Conservation (phyloP, 2,329 filamentous ascomycete genomes). For the Aspergillus japonicus region DNA sequence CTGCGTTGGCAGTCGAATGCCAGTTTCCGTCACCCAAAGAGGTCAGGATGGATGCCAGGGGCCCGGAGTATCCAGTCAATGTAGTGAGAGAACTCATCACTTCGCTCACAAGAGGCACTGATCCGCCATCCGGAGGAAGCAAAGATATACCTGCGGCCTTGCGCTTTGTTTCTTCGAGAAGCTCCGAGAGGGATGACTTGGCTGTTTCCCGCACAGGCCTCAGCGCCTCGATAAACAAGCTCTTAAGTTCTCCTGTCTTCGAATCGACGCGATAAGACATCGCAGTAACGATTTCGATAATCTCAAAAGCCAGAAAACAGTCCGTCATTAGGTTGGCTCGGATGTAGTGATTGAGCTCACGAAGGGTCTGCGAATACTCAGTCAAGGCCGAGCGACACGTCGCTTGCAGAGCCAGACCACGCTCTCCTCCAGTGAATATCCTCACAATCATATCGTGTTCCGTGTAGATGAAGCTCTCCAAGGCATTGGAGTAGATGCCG, state of each 20-base stretch:
- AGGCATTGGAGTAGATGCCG: constrained; percentile 78
- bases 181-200: constrained; percentile 76
- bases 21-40: constrained; percentile 92
- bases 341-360: constrained; percentile 87
- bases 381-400: constrained; percentile 76
- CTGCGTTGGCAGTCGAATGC: constrained; percentile 62
- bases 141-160: constrained; percentile 64
- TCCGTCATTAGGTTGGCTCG: constrained; percentile 83
- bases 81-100: constrained; percentile 83
- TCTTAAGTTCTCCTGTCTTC: constrained; percentile 81
- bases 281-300: constrained; percentile 82
- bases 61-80: constrained; percentile 81
- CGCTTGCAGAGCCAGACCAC: constrained; percentile 72
- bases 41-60: constrained; percentile 84
- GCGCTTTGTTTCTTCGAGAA: constrained; percentile 79
- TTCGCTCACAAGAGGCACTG: constrained; percentile 75
- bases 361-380: constrained; percentile 80
- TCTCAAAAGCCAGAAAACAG: constrained; percentile 92
- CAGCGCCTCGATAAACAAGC: constrained; percentile 76
- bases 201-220: constrained; percentile 90
- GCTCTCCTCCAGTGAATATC: constrained; percentile 83
- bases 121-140: constrained; percentile 74
- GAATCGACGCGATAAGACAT: constrained; percentile 77
- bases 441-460: constrained; percentile 90
- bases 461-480: constrained; percentile 82